Conservation (phyloP, 495 filamentous ascomycete genomes). For the Rhypophila decipiens region DNA sequence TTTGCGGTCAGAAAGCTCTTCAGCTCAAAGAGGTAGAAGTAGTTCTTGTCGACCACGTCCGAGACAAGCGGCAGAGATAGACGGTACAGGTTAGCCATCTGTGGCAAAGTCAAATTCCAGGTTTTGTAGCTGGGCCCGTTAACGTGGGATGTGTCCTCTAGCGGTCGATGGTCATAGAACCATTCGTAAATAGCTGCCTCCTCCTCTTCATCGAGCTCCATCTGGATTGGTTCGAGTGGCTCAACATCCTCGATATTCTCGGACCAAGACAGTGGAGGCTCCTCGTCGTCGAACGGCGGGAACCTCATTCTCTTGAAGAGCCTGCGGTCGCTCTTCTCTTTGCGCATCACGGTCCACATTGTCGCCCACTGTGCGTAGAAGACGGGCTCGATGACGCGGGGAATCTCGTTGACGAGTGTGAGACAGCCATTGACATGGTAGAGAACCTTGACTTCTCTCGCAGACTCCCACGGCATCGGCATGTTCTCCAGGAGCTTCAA, state of each 20-base stretch:
- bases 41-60: slow-evolving; percentile 92
- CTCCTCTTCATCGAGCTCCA: slow-evolving; percentile 97
- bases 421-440: slow-evolving; percentile 98
- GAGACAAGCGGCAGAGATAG: slow-evolving; percentile 86
- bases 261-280: slow-evolving; percentile 93
- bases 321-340: slow-evolving; percentile 92
- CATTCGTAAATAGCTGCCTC: slow-evolving; percentile 88
- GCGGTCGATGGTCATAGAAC: slow-evolving; percentile 94
- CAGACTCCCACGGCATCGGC: slow-evolving; percentile 99
- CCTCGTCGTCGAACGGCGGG: slow-evolving; percentile 97
- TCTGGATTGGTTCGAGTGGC: slow-evolving; percentile 94
- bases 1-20: slow-evolving; percentile 96
- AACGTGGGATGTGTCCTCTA: slow-evolving; percentile 87
- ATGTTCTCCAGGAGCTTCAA: slow-evolving; percentile 98
- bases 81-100: slow-evolving; percentile 94
- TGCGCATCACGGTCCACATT: slow-evolving; percentile 98
- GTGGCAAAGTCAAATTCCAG: slow-evolving; percentile 90
- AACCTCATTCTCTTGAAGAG: slow-evolving; percentile 99
- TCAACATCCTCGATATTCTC: slow-evolving; percentile 99
- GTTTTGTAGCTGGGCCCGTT: slow-evolving; percentile 95
- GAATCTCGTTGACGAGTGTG: slow-evolving; percentile 94
- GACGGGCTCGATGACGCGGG: slow-evolving; percentile 94
- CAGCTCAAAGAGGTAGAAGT: slow-evolving; percentile 96
- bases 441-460: slow-evolving; percentile 91
- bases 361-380: slow-evolving; percentile 99